Base-by-base conservation (phyloP, 1,284 basidiomycete species). In the Rhodotorula sp. region DNA sequence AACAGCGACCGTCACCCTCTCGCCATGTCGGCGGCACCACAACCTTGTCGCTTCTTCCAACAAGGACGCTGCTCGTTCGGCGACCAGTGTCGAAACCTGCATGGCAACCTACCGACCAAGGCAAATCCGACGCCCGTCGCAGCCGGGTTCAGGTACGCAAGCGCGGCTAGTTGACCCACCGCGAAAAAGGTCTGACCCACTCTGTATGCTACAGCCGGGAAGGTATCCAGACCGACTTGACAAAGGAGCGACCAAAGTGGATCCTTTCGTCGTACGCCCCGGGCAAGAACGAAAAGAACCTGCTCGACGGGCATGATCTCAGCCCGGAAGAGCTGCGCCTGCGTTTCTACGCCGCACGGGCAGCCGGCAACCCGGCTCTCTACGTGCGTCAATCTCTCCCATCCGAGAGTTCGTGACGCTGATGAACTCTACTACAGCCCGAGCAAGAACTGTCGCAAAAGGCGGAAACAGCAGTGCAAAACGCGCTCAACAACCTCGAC, bases 251-350 rank as follows among this genome's bases (percentile, higher is more conserved):
- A 76, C 94, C 93, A 0, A 66, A 85, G 12, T 97, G 91, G 89
- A 88, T 89, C n/a, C 82, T 95, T 0, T 88, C 91, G 0, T 89
- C 86, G 0, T 96, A 90, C 79, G 93, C 85, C 0, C 87, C 90
- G 30, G 87, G 87, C 0, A 93, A 94, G 78, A 79, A 85, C 65
- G 91, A 93, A 76, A 88, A 87, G 0, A 87, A 85, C 60, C 76
- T 95, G 10, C 80, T 96, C 24, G 73, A 80, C 7, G 87, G 86
- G 2, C 82, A 89, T 45, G 93, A 96, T 77, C 83, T 89, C 71
- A 90, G 88, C 0, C 86, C 85, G 0, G 94, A 96, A 77, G 94
- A 97, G 80, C 80, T 96, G 62, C 85, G 90, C 58, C 82, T 88
- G 67, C 88, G 86, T 77, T 90, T 89, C 17, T 83, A 85, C 10